Base-by-base conservation (phyloP, 768 basidiomycete species). In the Mycena chlorophos region DNA sequence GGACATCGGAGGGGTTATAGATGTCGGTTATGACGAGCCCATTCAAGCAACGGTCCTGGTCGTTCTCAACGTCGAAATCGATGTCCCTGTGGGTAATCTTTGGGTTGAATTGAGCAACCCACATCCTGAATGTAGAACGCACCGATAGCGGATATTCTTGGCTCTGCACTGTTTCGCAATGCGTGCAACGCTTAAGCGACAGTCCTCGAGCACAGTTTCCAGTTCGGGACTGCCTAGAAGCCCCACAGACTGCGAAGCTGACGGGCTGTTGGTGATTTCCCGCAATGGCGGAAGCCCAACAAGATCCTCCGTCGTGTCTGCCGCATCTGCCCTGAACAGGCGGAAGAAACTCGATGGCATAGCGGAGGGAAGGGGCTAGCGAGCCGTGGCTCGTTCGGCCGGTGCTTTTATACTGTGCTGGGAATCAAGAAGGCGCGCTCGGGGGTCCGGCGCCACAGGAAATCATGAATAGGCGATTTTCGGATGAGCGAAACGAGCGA, bases 11-110 rank as follows among this genome's bases (percentile, higher is more conserved):
- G 3, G 72, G 72, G 19, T 38, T 64, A 51, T 63, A 54, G 29
- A 31, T 52, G 16, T 51, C 52, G 17, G 52, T 50, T 13, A 57
- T 22, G 5, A 47, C 60, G 4, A 72, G 54, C 5, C 64, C 63
- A 39, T 71, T 59, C 19, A 72, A 54, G 49, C 70, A 72, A n/a
- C 61, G 55, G n/a, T 63, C 63, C 28, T 55, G 57, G 51, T 72
- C 70, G 38, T 67, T 64, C 31, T 62, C 67, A 5, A 73, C 54
- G 43, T 73, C 71, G 43, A 71, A 73, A 31, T 69, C 70, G 38
- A 67, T 45, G 55, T 73, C 71, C 49, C 71, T 72, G 52, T 26
- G n/a, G n/a, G n/a, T 34, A 19, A 16, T 6, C 8, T 2, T 3
- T n/a, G 28, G 26, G 13, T 38, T 20, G 23, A 23, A 34, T 5